Base-by-base conservation (phyloP, 169 alveolate genomes). In the Cryptosporidium bovis region DNA sequence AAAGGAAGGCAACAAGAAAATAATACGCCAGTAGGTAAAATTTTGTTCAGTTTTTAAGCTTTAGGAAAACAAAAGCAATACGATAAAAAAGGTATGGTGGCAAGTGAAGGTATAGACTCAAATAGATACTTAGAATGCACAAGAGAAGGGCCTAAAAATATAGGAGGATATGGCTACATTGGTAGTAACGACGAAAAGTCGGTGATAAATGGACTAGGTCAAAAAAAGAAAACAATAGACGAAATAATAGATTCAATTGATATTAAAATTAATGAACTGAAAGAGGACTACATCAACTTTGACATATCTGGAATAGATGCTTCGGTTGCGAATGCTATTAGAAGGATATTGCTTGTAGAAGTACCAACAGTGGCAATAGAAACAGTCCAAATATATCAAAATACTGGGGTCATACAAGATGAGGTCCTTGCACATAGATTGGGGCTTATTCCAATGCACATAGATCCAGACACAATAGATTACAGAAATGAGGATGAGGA, bases 381-480 rank as follows among this genome's bases (percentile, higher is more conserved):
- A 82, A 92, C 95, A 66, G 99, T 97, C 18, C 93, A 94, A 64
- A 93, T 94, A 48, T 91, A 92, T 18, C 95, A 92, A 82, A 96
- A 96, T 84, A 95, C 96, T 46, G 91, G 95, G 44, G 98, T 98
- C 3, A 93, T 98, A 58, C 99, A 98, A 66, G 99, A 98, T 93
- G 99, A 98, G 91, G 97, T 97, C 10, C 91, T 98, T 44, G 97
- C 99, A 20, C 99, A 98, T 83, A 91, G 99, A 65, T 92, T 98
- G 83, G 99, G 99, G 3, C 94, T 98, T 40, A 93, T 98, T 34
- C 99, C 99, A 15, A 96, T 98, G 85, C 71, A 90, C 53, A 97
- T 98, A 24, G 98, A 98, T 89, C 99, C 99, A 2, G 94, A 94
- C 44, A 83, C 92, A 64, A 94, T 98, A 20, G 94, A 95, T 50